Base-by-base conservation (phyloP, 495 filamentous ascomycete species). In the Haplographium delicatum region DNA sequence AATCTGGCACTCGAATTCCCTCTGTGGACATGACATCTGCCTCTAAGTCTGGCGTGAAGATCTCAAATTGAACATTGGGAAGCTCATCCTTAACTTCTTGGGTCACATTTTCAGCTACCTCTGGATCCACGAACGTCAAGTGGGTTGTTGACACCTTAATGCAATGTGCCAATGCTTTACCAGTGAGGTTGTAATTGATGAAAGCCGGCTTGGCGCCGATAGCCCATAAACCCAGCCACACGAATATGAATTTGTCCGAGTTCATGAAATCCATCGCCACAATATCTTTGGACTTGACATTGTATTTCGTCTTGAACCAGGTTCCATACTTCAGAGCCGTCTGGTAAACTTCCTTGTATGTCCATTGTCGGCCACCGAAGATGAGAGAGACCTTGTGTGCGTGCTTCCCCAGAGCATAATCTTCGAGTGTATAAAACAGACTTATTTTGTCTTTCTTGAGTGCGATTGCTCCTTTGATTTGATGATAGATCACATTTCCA, bases 231-330 rank as follows among this genome's bases (percentile, higher is more conserved):
- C 85, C 93, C 19, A 95, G 72, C 71, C 82, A 78, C n/a, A 96
- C 50, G 69, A 95, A 94, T 9, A 95, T 56, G 59, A 91, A 93
- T 4, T 78, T 77, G 11, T 88, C 83, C 20, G 81, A 87, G 60
- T 98, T 98, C 69, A 85, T 86, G 56, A 91, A 86, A 65, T 96
- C 81, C 60, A 98, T 73, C 0, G 91, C 91, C 2, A 98, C 86
- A 40, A 97, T 79, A 40, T 96, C 88, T 54, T 79, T 79, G 31
- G 81, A 76, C 55, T 82, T 81, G 37, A 97, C 71, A 2, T 74
- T 75, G 33, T 84, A 77, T n/a, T 66, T 75, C 5, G 75, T 78
- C 66, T 85, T 86, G 48, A 97, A 70, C 87, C 87, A 97, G 30
- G 80, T 75, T 15, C 87, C 90, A 58, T 93, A 93, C 47, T 82